Evolutionary conservation across 257 asterid genomes (phyloP).

Genomic region (Verbascum thapsus): DNA sequence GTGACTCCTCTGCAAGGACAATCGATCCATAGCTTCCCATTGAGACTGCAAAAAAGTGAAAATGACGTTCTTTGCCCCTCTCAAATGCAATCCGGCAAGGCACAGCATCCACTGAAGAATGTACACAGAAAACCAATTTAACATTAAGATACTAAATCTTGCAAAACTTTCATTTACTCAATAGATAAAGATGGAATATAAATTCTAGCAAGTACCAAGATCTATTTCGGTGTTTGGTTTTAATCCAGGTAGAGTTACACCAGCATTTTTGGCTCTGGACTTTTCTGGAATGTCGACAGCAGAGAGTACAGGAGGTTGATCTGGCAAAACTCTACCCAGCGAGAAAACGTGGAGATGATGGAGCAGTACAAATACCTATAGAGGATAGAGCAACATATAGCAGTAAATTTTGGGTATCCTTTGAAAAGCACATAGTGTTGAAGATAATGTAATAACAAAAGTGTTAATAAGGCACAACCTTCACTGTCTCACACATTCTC

Average conservation of each 20-base stretch:
- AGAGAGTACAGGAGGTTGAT: constrained; percentile 73
- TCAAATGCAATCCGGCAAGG: constrained; percentile 98
- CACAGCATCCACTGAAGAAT: constrained; percentile 67
- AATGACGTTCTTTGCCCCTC: constrained; percentile 94
- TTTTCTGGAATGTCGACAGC: constrained; percentile 54
- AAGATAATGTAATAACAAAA: constrained; percentile 22
- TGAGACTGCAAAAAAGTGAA: constrained; percentile 70
- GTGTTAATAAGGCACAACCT: constrained; percentile 56
- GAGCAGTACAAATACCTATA: constrained; percentile 78
- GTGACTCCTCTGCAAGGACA: constrained; percentile 75
- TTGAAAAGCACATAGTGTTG: too few relatives aligned
- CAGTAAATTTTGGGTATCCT: constrained; percentile 13
- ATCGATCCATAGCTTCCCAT: constrained; percentile 87
- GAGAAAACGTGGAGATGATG: constrained; percentile 86
- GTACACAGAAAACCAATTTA: constrained; percentile 31
- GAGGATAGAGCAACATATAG: constrained; percentile 28
- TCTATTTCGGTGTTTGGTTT: constrained; percentile 69
- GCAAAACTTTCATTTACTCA: constrained; percentile 11
- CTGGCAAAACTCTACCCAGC: constrained; percentile 71
- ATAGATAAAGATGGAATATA: constrained; percentile 15
- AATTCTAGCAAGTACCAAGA: constrained; percentile 60
- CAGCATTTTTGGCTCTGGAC: constrained; percentile 75
- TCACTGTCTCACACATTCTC: constrained; percentile 84
- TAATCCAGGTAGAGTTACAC: constrained; percentile 57
- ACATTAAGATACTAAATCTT: constrained; percentile 18